Percentiles rank a stretch among this genome's conserved stretches.
Evolutionary conservation across 108 stramenopile genomes (phyloP).

Genomic region (Cyclotella atomus): DNA sequence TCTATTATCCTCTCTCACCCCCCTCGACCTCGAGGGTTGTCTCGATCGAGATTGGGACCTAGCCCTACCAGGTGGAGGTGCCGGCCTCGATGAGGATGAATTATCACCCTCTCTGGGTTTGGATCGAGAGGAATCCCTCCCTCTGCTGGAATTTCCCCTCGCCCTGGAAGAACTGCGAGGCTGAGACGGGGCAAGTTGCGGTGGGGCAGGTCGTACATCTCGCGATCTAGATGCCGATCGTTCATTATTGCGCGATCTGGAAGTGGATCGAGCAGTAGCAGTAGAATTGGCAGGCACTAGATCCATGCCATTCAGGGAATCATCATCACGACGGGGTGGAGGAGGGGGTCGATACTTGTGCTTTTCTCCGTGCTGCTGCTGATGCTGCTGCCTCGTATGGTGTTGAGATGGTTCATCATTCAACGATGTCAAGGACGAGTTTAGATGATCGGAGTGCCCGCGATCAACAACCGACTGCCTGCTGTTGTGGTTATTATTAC

Average conservation of each 20-base stretch:
- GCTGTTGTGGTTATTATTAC: neutral
- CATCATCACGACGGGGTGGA: slow-evolving; percentile 18
- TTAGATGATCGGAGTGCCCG: neutral
- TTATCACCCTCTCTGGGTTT: slow-evolving; percentile 1
- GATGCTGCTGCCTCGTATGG: no score
- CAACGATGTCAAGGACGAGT: slow-evolving; percentile 2
- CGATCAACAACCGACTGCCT: neutral
- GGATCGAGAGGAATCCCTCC: slow-evolving; percentile 15
- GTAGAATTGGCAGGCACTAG: neutral
- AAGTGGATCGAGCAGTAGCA: neutral
- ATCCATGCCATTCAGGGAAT: neutral
- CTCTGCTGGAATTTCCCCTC: neutral
- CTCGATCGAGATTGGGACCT: slow-evolving; percentile 1
- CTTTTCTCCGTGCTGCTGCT: slow-evolving; percentile 2
- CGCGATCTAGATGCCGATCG: neutral
- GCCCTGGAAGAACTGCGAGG: neutral
- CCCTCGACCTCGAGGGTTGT: slow-evolving; percentile 9
- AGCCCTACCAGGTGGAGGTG: neutral
- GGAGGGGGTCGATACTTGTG: slow-evolving; percentile 12
- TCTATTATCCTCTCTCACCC: neutral
- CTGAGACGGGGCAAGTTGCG: slow-evolving; percentile 1
- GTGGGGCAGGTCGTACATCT: neutral
- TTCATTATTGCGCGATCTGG: slow-evolving; percentile 9
- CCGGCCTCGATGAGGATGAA: neutral
- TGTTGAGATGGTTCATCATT: neutral